Conservation (phyloP, 257 asterid species). For the Linaria vulgaris region DNA sequence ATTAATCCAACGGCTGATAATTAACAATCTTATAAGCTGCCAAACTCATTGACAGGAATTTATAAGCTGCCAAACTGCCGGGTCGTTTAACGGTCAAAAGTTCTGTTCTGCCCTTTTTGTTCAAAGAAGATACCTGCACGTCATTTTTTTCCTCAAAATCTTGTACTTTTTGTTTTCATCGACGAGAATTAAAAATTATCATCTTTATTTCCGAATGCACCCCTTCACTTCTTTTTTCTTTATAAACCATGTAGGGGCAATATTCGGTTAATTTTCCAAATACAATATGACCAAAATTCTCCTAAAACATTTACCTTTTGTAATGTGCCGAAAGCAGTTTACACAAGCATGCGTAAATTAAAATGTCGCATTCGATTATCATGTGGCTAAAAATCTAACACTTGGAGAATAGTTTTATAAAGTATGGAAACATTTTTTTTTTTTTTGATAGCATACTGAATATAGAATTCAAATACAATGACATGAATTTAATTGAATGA, state of each 20-base stretch:
- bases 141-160: background rate
- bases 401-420: too few species aligned
- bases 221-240: background rate
- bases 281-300: background rate
- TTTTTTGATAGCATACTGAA: background rate
- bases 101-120: slow-evolving; percentile 19
- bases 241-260: too few species aligned
- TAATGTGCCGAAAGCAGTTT: background rate
- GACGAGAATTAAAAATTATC: too few species aligned
- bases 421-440: background rate
- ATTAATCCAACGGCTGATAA: background rate
- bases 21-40: too few species aligned
- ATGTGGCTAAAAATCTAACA: background rate
- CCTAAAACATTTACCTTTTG: background rate
- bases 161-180: background rate
- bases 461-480: background rate
- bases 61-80: slow-evolving; percentile 28
- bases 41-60: background rate
- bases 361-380: background rate
- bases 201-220: slow-evolving; percentile 6
- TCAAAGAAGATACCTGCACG: slow-evolving; percentile 30
- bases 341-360: background rate
- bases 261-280: background rate
- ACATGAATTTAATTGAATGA: slow-evolving; percentile 7
- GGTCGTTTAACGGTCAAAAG: slow-evolving; percentile 20